Percentiles rank a stretch among this genome's conserved stretches.
Conservation (phyloP, 768 basidiomycete species). For the Lactifluus subvellereus region DNA sequence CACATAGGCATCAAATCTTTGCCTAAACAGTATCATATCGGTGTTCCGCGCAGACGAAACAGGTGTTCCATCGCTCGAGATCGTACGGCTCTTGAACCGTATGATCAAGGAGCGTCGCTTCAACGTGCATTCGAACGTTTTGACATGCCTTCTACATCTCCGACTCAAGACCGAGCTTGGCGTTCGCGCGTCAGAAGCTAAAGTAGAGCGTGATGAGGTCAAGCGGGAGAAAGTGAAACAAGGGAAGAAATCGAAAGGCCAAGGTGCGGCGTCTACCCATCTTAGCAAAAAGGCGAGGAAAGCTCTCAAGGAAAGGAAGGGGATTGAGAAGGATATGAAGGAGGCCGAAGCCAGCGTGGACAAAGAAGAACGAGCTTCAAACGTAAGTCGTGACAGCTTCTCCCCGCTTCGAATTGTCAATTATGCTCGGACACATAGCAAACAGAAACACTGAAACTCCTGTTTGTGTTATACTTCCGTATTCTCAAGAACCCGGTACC, state of each 20-base stretch:
- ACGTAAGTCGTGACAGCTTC: constrained; percentile 46
- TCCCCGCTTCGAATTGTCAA: constrained; percentile 2
- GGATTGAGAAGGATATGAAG: constrained; percentile 84
- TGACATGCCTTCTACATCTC: constrained; percentile 78
- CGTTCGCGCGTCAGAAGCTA: constrained; percentile 69
- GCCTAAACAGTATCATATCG: constrained; percentile 71
- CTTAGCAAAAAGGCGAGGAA: constrained; percentile 91
- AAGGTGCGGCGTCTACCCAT: constrained; percentile 54
- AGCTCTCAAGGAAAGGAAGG: constrained; percentile 78
- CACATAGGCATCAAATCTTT: constrained; percentile 74
- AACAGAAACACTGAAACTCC: constrained; percentile 95
- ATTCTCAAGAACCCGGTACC: constrained; percentile 82
- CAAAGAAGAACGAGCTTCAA: constrained; percentile 78
- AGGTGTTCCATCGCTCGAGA: constrained; percentile 77
- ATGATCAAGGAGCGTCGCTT: constrained; percentile 95
- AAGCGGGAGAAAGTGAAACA: constrained; percentile 31
- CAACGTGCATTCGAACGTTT: constrained; percentile 82
- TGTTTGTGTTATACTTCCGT: constrained; percentile 95
- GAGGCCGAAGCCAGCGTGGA: constrained; percentile 95
- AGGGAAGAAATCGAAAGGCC: constrained; percentile 35
- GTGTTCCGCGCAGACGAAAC: constrained; percentile 82
- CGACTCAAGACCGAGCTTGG: constrained; percentile 83
- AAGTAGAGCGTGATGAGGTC: constrained; percentile 47
- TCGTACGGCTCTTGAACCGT: constrained; percentile 84
- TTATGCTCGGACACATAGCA: constrained; percentile 49